Percentiles rank a stretch among this genome's conserved stretches.
These are phyloP conservation scores for Yamadazyma membranifaciens DNA, from an alignment of 1,139 yeast genomes.

Conservation along the genomic window DNA sequence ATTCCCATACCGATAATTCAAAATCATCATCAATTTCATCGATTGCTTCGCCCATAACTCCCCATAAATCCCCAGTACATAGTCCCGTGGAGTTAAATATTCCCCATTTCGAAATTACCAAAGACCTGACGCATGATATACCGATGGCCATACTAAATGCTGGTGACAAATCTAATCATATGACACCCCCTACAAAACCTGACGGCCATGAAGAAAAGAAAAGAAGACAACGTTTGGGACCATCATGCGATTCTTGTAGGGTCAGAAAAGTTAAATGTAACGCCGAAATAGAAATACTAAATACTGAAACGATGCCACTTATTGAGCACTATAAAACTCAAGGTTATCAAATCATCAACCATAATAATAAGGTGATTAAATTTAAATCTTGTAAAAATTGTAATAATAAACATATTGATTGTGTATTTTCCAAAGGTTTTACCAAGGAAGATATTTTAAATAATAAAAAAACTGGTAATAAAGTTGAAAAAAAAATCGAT, in stretches of 20 bases:
- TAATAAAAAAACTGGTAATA: slow-evolving; percentile 19
- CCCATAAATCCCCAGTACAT: slow-evolving; percentile 2
- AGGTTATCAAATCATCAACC: slow-evolving; percentile 16
- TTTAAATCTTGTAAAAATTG: slow-evolving; percentile 54
- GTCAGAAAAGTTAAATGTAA: slow-evolving; percentile 74
- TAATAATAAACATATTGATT: slow-evolving; percentile 38
- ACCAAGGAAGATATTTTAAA: slow-evolving; percentile 54
- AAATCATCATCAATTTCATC: slow-evolving; percentile 2
- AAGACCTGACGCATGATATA: background rate
- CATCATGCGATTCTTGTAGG: slow-evolving; percentile 73
- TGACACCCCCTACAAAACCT: too few species aligned
- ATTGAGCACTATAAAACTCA: slow-evolving; percentile 6
- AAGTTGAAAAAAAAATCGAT: slow-evolving; percentile 13
- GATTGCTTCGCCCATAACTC: slow-evolving; percentile 2
- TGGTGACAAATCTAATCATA: too few species aligned
- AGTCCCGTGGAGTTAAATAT: background rate
- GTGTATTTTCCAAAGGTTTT: slow-evolving; percentile 57
- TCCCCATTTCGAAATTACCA: too few species aligned
- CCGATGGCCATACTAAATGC: background rate
- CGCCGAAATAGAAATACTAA: slow-evolving; percentile 48
- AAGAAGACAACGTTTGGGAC: slow-evolving; percentile 68
- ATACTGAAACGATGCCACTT: slow-evolving; percentile 7
- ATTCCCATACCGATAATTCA: background rate
- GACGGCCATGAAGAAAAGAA: slow-evolving; percentile 14
- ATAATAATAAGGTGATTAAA: slow-evolving; percentile 42